Evolutionary conservation across 805 yeast genomes (phyloP).

Genomic region (Candida insectorum): DNA sequence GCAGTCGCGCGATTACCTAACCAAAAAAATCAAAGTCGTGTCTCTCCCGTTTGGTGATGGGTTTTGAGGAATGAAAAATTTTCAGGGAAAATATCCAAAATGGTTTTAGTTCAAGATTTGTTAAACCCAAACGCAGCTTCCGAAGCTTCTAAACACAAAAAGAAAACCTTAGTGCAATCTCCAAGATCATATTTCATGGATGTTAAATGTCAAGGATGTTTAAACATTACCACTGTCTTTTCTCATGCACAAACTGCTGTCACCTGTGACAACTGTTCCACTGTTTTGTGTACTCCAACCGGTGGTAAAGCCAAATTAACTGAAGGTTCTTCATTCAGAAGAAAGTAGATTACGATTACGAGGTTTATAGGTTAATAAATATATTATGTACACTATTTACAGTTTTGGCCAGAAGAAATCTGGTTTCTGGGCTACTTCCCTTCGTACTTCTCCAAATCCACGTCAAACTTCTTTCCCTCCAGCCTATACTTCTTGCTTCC

Average conservation of each 20-base stretch:
- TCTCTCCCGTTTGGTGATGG: too few species aligned
- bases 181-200: conserved; percentile 99
- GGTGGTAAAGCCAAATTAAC: conserved; percentile 99
- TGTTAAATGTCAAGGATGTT: conserved; percentile 99
- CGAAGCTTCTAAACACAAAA: conserved; percentile 95
- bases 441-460: conserved; percentile 15
- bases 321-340: conserved; percentile 99
- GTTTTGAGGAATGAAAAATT: conserved; percentile 3
- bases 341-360: conserved; percentile 64
- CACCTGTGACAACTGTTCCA: conserved; percentile 97
- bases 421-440: conserved; percentile 17
- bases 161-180: conserved; percentile 92
- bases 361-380: conserved; percentile 1
- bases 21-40: too few species aligned
- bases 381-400: conserved; percentile 9
- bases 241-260: conserved; percentile 99
- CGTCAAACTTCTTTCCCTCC: conserved; percentile 25
- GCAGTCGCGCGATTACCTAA: too few species aligned
- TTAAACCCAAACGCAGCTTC: conserved; percentile 96
- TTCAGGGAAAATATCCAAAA: conserved; percentile 5
- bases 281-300: conserved; percentile 97
- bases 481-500: conserved; percentile 26
- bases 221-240: conserved; percentile 97
- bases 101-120: conserved; percentile 98
- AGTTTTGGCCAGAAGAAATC: not conserved